Conservation (phyloP, 1,284 basidiomycete species). For the Peniophora sp. region DNA sequence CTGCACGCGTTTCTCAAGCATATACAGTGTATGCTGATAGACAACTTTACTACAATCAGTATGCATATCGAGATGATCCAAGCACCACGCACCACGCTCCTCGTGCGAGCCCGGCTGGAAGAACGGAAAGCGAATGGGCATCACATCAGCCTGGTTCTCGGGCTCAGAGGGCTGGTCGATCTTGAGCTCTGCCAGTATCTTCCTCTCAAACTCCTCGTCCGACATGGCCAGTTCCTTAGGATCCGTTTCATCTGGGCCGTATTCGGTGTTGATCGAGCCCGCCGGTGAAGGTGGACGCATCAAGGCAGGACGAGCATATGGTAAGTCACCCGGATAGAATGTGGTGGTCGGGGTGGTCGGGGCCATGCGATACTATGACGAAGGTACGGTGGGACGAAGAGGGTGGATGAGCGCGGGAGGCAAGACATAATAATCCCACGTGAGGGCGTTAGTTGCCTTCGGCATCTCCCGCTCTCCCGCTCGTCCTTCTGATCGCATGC, state of each 20-base stretch:
- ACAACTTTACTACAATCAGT: conserved; percentile 17
- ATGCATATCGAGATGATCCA: neutral
- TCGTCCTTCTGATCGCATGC: no score
- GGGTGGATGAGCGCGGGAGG: no score
- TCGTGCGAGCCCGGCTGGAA: conserved; percentile 6
- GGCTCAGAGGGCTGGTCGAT: conserved; percentile 33
- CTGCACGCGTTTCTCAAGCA: conserved; percentile 26
- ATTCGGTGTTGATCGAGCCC: conserved; percentile 62
- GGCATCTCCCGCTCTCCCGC: no score
- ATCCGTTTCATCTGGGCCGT: conserved; percentile 53
- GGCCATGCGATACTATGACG: conserved; percentile 5
- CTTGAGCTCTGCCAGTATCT: conserved; percentile 38
- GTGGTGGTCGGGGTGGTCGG: conserved; percentile 11
- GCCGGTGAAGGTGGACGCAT: conserved; percentile 57
- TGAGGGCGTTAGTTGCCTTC: no score
- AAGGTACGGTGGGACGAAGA: no score
- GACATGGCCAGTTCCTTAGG: conserved; percentile 46
- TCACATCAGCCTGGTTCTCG: conserved; percentile 33
- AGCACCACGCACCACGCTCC: conserved; percentile 8
- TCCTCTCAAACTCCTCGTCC: conserved; percentile 42
- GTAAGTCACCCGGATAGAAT: conserved; percentile 25
- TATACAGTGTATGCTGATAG: conserved; percentile 5
- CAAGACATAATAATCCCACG: no score
- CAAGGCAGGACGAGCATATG: conserved; percentile 57
- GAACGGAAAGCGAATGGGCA: conserved; percentile 27